Conservation (phyloP, 2,329 filamentous ascomycete species). For the Xylaria sp. region DNA sequence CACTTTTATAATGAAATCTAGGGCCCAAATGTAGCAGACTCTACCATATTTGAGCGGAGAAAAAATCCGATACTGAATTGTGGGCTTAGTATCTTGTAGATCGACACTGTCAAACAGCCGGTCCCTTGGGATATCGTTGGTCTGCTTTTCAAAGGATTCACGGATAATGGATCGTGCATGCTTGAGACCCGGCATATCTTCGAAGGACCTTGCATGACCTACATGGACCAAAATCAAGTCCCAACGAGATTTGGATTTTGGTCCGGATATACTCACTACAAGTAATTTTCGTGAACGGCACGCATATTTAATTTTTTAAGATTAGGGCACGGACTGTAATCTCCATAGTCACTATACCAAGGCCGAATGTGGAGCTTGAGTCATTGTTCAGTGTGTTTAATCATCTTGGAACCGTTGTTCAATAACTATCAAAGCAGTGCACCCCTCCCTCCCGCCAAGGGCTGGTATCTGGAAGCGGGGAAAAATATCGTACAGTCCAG, state of each 20-base stretch:
- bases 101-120: conserved; percentile 1
- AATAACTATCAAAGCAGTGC: conserved; percentile 3
- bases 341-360: not conserved
- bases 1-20: not conserved
- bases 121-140: not conserved
- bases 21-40: not conserved
- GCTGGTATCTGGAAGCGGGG: conserved; percentile 18
- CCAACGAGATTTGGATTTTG: not conserved
- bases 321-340: not conserved
- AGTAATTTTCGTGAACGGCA: no score
- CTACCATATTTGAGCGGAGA: not conserved
- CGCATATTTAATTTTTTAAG: no score
- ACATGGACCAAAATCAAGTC: not conserved
- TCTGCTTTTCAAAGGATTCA: conserved; percentile 9
- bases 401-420: not conserved
- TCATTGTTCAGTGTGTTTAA: not conserved
- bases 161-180: conserved; percentile 23
- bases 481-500: conserved; percentile 12
- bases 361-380: not conserved
- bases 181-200: conserved; percentile 21
- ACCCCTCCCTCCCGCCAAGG: not conserved
- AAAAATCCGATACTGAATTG: not conserved
- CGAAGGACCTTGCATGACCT: conserved; percentile 9
- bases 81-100: not conserved
- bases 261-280: not conserved